Evolutionary conservation across 441 rosid species (phyloP).

Genomic region (Lagerstroemia fauriei): DNA sequence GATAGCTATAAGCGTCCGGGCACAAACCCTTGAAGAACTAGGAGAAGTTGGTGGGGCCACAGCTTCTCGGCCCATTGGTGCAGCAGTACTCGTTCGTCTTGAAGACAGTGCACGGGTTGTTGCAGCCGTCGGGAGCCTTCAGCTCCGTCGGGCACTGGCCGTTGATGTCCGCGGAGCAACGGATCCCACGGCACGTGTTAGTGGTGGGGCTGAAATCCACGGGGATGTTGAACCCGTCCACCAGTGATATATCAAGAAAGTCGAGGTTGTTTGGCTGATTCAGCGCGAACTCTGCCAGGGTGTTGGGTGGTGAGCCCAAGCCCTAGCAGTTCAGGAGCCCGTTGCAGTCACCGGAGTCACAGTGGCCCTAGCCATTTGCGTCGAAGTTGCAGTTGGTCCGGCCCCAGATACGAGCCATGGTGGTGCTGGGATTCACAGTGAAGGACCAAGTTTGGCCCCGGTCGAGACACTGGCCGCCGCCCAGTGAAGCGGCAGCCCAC

Average conservation of each 20-base stretch:
- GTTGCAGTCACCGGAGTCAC: constrained; percentile 24
- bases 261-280: constrained; percentile 20
- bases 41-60: constrained; percentile 13
- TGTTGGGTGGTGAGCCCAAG: constrained; percentile 28
- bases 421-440: constrained; percentile 19
- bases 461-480: not conserved
- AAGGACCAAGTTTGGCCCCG: constrained; percentile 8
- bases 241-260: constrained; percentile 27
- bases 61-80: not conserved
- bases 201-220: constrained; percentile 29
- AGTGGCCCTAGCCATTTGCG: not conserved
- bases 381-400: constrained; percentile 24
- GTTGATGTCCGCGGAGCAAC: constrained; percentile 8
- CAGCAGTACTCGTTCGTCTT: constrained; percentile 16
- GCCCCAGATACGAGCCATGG: constrained; percentile 30
- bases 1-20: constrained; percentile 2
- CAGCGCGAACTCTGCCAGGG: constrained; percentile 27
- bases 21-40: constrained; percentile 10
- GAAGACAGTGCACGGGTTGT: constrained; percentile 19
- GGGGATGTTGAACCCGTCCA: constrained; percentile 33
- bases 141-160: constrained; percentile 11
- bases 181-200: constrained; percentile 4
- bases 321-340: constrained; percentile 17
- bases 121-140: constrained; percentile 21
- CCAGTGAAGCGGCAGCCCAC: constrained; percentile 14